A percentile compares a stretch with the other conserved stretches of the same genome.
Evolutionary conservation across 441 rosid species (phyloP).

Genomic region (Hura crepitans): DNA sequence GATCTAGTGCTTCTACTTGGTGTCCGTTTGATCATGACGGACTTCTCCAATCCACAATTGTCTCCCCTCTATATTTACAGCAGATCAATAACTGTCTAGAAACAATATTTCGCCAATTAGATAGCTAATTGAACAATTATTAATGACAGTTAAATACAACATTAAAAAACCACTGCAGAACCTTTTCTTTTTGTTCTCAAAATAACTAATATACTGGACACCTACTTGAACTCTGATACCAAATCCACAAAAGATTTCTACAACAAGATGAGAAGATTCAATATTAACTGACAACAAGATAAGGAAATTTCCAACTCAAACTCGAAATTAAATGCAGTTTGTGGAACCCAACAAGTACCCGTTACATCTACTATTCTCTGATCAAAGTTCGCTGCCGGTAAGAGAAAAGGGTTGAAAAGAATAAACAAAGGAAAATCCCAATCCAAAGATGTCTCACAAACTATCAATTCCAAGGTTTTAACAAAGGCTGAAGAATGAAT

Average conservation of each 20-base stretch:
- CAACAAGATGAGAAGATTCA: neutral
- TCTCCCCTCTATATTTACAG: constrained; percentile 17
- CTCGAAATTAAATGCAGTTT: neutral
- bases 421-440: no score
- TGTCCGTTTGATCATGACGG: constrained; percentile 58
- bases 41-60: constrained; percentile 23
- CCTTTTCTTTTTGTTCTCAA: neutral
- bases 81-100: constrained; percentile 8
- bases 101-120: neutral
- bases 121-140: constrained; percentile 1
- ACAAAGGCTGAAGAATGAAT: neutral
- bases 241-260: neutral
- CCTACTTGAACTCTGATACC: neutral
- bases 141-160: neutral
- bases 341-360: neutral
- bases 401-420: no score
- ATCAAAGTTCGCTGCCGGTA: no score
- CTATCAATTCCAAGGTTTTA: neutral
- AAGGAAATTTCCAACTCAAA: neutral
- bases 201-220: neutral
- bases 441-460: no score
- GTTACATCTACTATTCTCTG: constrained; percentile 11
- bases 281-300: neutral
- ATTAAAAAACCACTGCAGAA: neutral
- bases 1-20: constrained; percentile 67